phyloP scores from a whole-genome alignment of 2,329 filamentous ascomycete genomes.

The Fusarium sp. region DNA sequence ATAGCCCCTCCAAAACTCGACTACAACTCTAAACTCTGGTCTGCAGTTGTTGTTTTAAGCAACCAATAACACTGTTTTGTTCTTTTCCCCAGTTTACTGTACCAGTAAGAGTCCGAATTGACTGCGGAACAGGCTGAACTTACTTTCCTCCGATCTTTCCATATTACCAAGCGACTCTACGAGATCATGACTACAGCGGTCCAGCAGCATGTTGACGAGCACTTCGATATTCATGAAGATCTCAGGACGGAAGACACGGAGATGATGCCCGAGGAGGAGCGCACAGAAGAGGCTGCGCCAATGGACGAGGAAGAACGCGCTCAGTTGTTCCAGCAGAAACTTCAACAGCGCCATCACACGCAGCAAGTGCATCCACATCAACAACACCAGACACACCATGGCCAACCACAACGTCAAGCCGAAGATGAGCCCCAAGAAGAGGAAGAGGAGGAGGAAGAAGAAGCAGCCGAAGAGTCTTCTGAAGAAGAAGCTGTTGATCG shows the following conservation, averaged over 20 bases:
- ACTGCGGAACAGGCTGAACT: background rate
- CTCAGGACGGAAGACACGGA: constrained; percentile 64
- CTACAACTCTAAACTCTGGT: constrained; percentile 15
- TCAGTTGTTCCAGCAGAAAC: constrained; percentile 45
- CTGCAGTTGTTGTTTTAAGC: constrained; percentile 12
- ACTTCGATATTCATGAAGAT: constrained; percentile 66
- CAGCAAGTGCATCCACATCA: constrained; percentile 33
- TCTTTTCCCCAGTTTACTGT: constrained; percentile 12
- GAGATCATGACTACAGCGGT: constrained; percentile 42
- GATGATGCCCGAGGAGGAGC: constrained; percentile 61
- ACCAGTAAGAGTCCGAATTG: background rate
- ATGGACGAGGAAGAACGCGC: constrained; percentile 45
- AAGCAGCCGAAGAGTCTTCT: constrained; percentile 59
- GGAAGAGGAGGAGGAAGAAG: constrained; percentile 56
- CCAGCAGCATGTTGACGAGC: constrained; percentile 52
- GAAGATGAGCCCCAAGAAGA: constrained; percentile 48
- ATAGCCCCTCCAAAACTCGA: constrained; percentile 44
- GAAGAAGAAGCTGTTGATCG: constrained; percentile 76
- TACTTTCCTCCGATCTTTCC: background rate
- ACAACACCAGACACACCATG: constrained; percentile 30
- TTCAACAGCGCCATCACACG: constrained; percentile 34
- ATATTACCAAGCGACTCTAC: constrained; percentile 14
- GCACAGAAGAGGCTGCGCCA: constrained; percentile 45
- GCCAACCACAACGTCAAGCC: constrained; percentile 29
- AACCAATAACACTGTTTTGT: constrained; percentile 15